Evolutionary conservation across 2,329 filamentous ascomycete species (phyloP), one percentile per base, ranked within the genome.

Genomic region (Metarhizium brunneum): DNA sequence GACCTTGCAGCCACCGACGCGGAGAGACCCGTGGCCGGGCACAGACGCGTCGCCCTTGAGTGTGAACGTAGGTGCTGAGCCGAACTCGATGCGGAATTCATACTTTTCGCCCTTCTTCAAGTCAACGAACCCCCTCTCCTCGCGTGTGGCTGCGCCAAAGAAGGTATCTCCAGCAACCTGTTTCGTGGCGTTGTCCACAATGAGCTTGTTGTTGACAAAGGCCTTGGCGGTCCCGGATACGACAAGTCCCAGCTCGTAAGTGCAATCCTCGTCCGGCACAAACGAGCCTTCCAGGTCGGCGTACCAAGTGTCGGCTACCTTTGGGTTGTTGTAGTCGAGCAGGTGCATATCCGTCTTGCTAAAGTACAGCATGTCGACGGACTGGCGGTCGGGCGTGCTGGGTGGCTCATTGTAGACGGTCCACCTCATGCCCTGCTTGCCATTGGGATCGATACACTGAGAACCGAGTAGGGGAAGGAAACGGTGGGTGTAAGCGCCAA

Each of bases 221-320:
- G 87, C 73, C 60, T 81, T 82, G n/a, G 83, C 84, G 1, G 82
- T 84, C 30, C 85, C 85, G 47, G 79, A 79, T 7, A 87, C 84
- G 5, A 82, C 81, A 30, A 86, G 72, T n/a, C 84, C 81, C 55
- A 88, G 80, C 63, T 87, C 83, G 66, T 83, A 87, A 1, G 76
- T 71, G 45, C 77, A 77, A 59, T 82, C 80, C 59, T 84, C 79
- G 4, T 85, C 79, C 1, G 84, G 78, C 1, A 80, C 79, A 52
- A 85, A 76, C 4, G 72, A 76, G 25, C 82, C 82, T 60, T 86
- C 83, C 60, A 86, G 75, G 52, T 84, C 79, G 35, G 79, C 80
- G 56, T 82, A 86, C 76, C 79, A 86, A 1, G 79, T 69, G 2
- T 75, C 74, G 14, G 74, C 76, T 49, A 84, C 69, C 55, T 80